Evolutionary conservation across 2,329 filamentous ascomycete genomes (phyloP), one percentile per base, ranked within the genome.

Genomic region (Fusarium xyrophilum): DNA sequence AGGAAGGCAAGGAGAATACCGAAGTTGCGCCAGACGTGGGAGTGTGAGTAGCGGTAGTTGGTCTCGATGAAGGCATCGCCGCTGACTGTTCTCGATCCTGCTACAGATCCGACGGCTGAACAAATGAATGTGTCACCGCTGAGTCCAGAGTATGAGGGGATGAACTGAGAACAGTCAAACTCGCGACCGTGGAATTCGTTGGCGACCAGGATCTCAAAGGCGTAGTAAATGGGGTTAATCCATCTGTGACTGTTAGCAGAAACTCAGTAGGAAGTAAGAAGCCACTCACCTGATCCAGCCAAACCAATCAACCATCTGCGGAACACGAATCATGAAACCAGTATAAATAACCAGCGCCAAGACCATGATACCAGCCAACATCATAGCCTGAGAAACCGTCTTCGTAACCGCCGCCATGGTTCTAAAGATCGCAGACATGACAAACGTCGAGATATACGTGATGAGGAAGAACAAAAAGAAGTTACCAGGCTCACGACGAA

Each of bases 391-490:
- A 0, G 86, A 84, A 0, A 89, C 80, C 0, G 91, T 92, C 54
- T 87, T 85, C 2, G 92, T 93, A 3, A 90, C 77, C 0, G 91
- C 88, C 1, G 88, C 91, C 72, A 95, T 88, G 0, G 88, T 91
- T 28, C 91, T 84, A 81, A 95, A 95, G 40, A 93, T 82, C 78
- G 90, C 91, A 38, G 86, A 90, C 89, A 94, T 93, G 68, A 88
- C 85, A 69, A 95, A 83, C 0, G 88, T 92, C 2, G 86, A 83
- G 19, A 88, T 78, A 75, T 91, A 92, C 1, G 86, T 89, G 69
- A 93, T 84, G 21, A 96, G 80, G 65, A 91, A 85, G 80, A 90
- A 96, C 66, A 93, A 83, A 79, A 96, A 96, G 82, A 94, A 96
- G 2, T 87, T 81, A 2, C 84, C 87, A 0, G 91, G 82, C 52